These are phyloP conservation scores for Solanum bulbocastanum DNA, from an alignment of 257 asterid genomes.

Conservation along the genomic window DNA sequence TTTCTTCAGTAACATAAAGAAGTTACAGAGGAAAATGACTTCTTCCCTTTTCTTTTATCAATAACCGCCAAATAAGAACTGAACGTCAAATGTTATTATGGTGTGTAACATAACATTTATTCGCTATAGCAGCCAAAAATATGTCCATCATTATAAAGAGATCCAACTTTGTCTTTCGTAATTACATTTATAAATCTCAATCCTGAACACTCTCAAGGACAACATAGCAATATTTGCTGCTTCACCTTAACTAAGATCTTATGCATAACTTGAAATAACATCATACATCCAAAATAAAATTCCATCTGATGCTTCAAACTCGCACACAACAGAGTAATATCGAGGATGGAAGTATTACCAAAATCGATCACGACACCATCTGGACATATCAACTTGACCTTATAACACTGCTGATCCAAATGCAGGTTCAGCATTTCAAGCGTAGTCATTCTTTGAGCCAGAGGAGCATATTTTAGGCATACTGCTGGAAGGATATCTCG, in stretches of 20 bases:
- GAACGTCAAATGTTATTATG: not conserved
- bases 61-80: too few species aligned
- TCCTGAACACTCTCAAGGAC: not conserved
- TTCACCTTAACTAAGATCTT: not conserved
- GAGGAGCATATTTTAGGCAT: not conserved
- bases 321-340: not conserved
- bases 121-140: not conserved
- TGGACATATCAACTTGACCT: not conserved
- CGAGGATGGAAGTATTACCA: not conserved
- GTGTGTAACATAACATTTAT: not conserved
- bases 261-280: not conserved
- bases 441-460: not conserved
- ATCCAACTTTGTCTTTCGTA: too few species aligned
- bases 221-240: not conserved
- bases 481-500: too few species aligned
- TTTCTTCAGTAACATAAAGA: not conserved
- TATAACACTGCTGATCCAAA: not conserved
- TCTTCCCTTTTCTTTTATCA: too few species aligned
- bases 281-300: not conserved
- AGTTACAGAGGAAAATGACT: not conserved
- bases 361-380: not conserved
- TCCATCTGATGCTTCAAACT: too few species aligned
- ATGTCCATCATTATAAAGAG: not conserved
- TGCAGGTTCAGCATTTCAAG: not conserved
- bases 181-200: not conserved